Percentiles rank a stretch among this genome's conserved stretches.
Conservation (phyloP, 2,329 filamentous ascomycete genomes). For the Phyllosticta capitalensis region DNA sequence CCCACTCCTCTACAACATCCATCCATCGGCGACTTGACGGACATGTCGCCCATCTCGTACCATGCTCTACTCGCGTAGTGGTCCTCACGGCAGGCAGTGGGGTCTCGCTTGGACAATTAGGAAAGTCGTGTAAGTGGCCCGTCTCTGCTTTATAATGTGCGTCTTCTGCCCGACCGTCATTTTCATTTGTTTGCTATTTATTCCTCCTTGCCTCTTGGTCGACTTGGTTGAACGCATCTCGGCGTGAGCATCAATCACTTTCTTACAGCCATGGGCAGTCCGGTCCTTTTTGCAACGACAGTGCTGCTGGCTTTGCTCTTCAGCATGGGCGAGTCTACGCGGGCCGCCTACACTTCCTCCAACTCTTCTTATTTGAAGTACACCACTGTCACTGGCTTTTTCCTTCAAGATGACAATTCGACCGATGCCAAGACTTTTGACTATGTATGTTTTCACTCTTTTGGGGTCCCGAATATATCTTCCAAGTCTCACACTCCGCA, state of each 20-base stretch:
- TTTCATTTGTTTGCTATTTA: not conserved
- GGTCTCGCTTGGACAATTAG: constrained; percentile 1
- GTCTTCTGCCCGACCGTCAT: not conserved
- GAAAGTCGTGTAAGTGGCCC: constrained; percentile 3
- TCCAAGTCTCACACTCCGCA: constrained; percentile 18
- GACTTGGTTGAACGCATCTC: not conserved
- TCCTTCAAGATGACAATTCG: constrained; percentile 51
- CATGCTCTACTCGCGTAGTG: constrained; percentile 1
- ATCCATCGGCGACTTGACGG: not conserved
- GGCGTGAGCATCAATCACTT: not conserved
- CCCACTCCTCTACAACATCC: not conserved
- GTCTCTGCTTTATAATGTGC: constrained; percentile 1
- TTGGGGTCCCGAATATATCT: constrained; percentile 16
- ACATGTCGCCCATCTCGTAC: constrained; percentile 3
- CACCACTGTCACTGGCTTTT: constrained; percentile 51
- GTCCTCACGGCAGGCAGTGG: not conserved
- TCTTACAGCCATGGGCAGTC: constrained; percentile 2
- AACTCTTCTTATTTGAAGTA: constrained; percentile 43
- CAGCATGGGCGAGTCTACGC: constrained; percentile 10
- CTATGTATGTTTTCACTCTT: constrained; percentile 47
- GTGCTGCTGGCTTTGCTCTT: constrained; percentile 7
- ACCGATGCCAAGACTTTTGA: constrained; percentile 51
- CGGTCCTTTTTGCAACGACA: constrained; percentile 8
- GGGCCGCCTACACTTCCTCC: not conserved
- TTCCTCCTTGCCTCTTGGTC: not conserved